These are phyloP conservation scores for Cryptomeria japonica DNA, from an alignment of 75 land plant genomes.

Conservation along the genomic window DNA sequence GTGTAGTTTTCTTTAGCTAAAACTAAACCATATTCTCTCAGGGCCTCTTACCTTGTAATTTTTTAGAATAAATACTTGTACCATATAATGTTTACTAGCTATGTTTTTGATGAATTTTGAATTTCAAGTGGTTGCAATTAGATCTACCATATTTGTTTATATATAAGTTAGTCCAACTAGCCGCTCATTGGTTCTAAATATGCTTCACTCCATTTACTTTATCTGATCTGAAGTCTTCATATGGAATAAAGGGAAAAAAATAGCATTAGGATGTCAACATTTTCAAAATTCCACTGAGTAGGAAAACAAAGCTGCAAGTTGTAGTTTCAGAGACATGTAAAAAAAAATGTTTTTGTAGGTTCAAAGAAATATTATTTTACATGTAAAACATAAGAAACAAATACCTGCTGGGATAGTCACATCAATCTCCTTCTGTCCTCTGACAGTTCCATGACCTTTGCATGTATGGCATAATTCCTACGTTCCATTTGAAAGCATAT, in stretches of 20 bases:
- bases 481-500: background rate
- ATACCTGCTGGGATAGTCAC: constrained; percentile 83
- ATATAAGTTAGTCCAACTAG: background rate
- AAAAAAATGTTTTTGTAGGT: background rate
- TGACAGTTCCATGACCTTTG: constrained; percentile 68
- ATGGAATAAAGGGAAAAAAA: background rate
- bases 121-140: background rate
- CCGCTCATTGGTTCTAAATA: background rate
- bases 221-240: background rate
- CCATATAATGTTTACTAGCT: background rate
- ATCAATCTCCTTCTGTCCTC: constrained; percentile 58
- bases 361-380: background rate
- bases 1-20: background rate
- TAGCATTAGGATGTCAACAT: background rate
- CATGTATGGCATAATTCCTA: constrained; percentile 73
- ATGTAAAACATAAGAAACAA: background rate
- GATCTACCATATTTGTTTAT: background rate
- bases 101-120: background rate
- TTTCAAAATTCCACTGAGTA: background rate
- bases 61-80: background rate
- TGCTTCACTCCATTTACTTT: background rate
- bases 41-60: background rate
- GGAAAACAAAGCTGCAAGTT: background rate
- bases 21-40: background rate
- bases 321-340: background rate